Conservation (phyloP, 2,329 filamentous ascomycete species). For the Pezicula carpinea region DNA sequence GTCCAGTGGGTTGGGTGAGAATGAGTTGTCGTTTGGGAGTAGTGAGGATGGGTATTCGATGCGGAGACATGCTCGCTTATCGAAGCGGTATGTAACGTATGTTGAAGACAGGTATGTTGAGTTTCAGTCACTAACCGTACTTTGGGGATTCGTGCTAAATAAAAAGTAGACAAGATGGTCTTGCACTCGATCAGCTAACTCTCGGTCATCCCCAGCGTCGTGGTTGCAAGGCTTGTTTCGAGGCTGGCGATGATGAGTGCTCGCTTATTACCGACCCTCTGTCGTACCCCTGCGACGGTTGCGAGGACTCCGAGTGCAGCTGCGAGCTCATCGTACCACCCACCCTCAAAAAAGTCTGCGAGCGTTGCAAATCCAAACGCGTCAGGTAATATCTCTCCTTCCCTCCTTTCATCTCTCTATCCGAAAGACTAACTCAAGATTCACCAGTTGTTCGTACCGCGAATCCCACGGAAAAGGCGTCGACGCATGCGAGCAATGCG, state of each 20-base stretch:
- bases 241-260: conserved; percentile 17
- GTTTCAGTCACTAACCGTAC: not conserved
- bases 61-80: too few relatives aligned
- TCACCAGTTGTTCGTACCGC: conserved; percentile 13
- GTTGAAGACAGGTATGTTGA: not conserved
- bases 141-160: conserved; percentile 6
- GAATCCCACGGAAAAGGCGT: conserved; percentile 14
- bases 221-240: conserved; percentile 25
- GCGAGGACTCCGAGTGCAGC: conserved; percentile 15
- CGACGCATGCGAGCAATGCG: conserved; percentile 16
- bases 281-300: conserved; percentile 21
- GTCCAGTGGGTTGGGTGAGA: not conserved
- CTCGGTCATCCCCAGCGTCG: conserved; percentile 17
- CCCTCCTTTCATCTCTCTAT: too few relatives aligned
- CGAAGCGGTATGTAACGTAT: too few relatives aligned
- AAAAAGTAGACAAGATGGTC: conserved; percentile 15
- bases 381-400: not conserved
- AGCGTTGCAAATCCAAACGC: conserved; percentile 16
- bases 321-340: conserved; percentile 21
- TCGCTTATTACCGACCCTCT: conserved; percentile 16
- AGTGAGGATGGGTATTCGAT: conserved; percentile 1
- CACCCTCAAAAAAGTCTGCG: conserved; percentile 15
- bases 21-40: not conserved
- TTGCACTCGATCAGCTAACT: conserved; percentile 14
- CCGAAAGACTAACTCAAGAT: not conserved